These are phyloP conservation scores for Escovopsis sp. DNA, from an alignment of 2,329 filamentous ascomycete genomes.

Conservation along the genomic window DNA sequence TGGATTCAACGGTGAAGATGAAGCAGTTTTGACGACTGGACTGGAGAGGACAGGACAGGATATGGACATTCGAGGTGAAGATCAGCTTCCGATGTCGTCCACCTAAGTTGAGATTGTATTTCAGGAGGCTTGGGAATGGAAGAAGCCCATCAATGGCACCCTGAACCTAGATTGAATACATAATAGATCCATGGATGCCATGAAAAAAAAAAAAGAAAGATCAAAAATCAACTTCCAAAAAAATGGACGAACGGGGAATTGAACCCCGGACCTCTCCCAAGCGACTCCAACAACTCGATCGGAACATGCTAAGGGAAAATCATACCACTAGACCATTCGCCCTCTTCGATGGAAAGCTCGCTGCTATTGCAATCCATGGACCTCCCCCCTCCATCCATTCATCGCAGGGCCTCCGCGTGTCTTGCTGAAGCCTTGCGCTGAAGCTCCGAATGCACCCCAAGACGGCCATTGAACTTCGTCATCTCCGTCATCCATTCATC, in stretches of 20 bases:
- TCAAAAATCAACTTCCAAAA: too few species aligned
- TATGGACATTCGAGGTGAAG: too few species aligned
- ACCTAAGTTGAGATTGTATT: too few species aligned
- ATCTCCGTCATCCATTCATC: background rate
- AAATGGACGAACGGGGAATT: constrained; percentile 5
- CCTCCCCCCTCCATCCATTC: too few species aligned
- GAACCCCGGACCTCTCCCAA: constrained; percentile 4
- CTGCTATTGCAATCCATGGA: too few species aligned
- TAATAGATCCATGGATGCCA: background rate
- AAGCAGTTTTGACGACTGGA: too few species aligned
- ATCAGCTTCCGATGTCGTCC: too few species aligned
- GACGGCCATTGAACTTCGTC: constrained; percentile 4
- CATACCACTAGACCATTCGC: background rate
- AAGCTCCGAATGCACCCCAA: constrained; percentile 3
- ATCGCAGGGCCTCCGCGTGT: constrained; percentile 5
- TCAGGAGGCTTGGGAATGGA: too few species aligned
- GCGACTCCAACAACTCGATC: background rate
- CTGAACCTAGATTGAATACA: too few species aligned
- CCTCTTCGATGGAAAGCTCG: background rate
- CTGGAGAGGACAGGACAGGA: too few species aligned
- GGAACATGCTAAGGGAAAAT: background rate
- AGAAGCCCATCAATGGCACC: too few species aligned
- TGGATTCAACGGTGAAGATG: too few species aligned
- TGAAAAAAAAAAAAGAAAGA: background rate
- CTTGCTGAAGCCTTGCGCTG: constrained; percentile 7